phyloP scores from a whole-genome alignment of 495 filamentous ascomycete genomes.

The Aspergillus biplanus region DNA sequence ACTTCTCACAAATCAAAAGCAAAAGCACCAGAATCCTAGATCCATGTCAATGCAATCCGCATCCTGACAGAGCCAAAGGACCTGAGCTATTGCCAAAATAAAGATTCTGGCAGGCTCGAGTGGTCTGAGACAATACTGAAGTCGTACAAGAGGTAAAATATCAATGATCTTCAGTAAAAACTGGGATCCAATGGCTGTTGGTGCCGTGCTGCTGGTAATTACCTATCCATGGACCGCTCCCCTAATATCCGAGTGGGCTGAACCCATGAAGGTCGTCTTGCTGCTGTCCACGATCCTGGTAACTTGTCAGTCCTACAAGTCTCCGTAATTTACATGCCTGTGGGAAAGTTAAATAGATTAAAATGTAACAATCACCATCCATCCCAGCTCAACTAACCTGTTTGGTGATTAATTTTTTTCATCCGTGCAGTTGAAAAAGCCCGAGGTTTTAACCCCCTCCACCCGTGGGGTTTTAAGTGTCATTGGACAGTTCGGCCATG shows the following conservation, averaged over 20 bases:
- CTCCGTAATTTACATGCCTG: conserved; percentile 10
- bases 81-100: not conserved
- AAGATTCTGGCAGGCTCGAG: conserved; percentile 1
- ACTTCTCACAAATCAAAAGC: not conserved
- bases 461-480: too few species aligned
- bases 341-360: conserved; percentile 19
- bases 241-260: conserved; percentile 26
- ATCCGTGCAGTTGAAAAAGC: too few species aligned
- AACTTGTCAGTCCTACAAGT: not conserved
- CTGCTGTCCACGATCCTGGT: conserved; percentile 7
- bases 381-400: too few species aligned
- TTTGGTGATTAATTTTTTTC: too few species aligned
- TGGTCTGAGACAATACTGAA: not conserved
- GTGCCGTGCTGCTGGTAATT: conserved; percentile 32
- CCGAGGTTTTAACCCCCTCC: too few species aligned
- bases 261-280: conserved; percentile 11
- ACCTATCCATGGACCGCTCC: conserved; percentile 24
- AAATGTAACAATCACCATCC: conserved; percentile 5
- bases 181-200: conserved; percentile 30
- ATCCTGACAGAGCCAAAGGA: not conserved
- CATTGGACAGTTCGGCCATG: too few species aligned
- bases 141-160: conserved; percentile 15
- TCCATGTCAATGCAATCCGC: not conserved
- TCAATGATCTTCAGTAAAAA: conserved; percentile 27
- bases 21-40: not conserved